Evolutionary conservation across 371 early-diverging fungal species (phyloP).

Genomic region (Mortierella sp.): DNA sequence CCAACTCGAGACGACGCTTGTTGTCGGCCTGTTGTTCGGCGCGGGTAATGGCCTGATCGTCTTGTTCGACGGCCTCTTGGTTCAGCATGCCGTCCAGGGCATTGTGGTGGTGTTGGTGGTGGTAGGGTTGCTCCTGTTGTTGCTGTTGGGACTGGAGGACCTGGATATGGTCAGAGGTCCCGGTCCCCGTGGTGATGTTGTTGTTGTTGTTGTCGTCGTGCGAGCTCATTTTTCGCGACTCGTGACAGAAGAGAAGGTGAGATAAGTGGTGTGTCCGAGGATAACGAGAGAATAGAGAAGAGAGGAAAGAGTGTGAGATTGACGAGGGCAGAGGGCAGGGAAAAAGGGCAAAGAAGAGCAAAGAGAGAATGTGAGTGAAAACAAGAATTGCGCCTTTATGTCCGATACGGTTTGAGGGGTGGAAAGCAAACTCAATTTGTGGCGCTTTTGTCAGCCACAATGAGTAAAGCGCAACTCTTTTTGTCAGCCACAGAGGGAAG

Average conservation of each 20-base stretch:
- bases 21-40: slow-evolving; percentile 12
- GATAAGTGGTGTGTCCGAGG: neutral
- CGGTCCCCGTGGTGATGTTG: neutral
- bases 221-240: too few relatives aligned
- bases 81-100: slow-evolving; percentile 29
- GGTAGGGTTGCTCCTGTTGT: neutral
- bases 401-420: neutral
- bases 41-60: slow-evolving; percentile 17
- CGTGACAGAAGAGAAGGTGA: neutral
- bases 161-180: neutral
- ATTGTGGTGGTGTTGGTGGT: slow-evolving; percentile 10
- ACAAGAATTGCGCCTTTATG: neutral
- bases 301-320: too few relatives aligned
- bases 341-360: neutral
- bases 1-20: neutral
- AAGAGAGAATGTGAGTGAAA: neutral
- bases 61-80: slow-evolving; percentile 12
- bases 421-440: neutral
- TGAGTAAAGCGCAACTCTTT: too few relatives aligned
- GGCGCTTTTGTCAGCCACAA: neutral
- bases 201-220: neutral
- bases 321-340: neutral
- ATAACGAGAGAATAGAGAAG: neutral
- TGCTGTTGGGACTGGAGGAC: neutral
- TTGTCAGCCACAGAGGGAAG: too few relatives aligned